Evolutionary conservation across 495 filamentous ascomycete species (phyloP), one percentile per base, ranked within the genome.

Genomic region (Talaromyces nanjingensis): DNA sequence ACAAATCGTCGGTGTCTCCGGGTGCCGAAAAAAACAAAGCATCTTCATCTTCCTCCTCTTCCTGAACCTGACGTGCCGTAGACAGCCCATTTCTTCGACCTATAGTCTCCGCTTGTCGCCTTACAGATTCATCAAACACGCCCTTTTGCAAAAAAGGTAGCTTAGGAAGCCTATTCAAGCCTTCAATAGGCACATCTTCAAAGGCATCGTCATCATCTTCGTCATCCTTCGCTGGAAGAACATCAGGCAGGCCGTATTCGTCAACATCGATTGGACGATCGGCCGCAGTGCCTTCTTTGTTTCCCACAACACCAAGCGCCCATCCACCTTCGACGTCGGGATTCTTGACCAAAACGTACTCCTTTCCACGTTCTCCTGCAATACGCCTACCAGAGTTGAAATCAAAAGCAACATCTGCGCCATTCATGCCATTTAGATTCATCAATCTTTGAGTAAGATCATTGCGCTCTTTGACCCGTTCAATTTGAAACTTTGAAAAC

Each of bases 281-380:
- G 56, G 84, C 81, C 47, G 88, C 79, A 0, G 91, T 91, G 59
- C 85, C 82, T 39, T 89, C 83, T 69, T 89, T 96, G 52, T 91
- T 90, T 29, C 87, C 90, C 22, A 98, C 92, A 39, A 98, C 94
- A 52, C 94, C 94, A 12, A 98, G 78, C 1, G 92, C 92, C 92
- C 92, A 98, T n/a, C 94, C 94, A 49, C 96, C 96, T 74, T 96
- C 94, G 8, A 93, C 91, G 5, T 91, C 90, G 59, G 91, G 90
- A 69, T 98, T 97, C 73, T 93, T 96, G 31, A 98, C 93, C 2
- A 98, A 80, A 34, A 98, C 91, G 71, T 98, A 98, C 73, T 98
- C 94, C 62, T 89, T 87, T 8, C 89, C 91, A 66, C 87, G 91
- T 69, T 98, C 93, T 27, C 96, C 91, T 0, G 91, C 93, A 64